Conservation (phyloP, 179 eudicot genomes). For the Sideroxylon spinosum region DNA sequence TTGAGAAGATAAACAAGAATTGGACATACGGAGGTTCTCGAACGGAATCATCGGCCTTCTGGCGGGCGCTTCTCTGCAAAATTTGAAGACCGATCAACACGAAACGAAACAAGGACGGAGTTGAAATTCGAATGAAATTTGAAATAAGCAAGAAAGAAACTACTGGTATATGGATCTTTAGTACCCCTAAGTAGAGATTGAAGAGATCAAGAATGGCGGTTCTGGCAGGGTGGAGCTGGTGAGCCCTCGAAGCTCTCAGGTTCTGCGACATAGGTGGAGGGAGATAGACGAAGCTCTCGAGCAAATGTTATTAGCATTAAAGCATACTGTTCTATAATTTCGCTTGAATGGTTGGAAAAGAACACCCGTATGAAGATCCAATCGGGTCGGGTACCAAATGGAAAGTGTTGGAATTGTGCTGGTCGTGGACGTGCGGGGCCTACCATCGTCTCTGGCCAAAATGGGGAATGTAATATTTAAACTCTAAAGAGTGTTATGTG, state of each 20-base stretch:
- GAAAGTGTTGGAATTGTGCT: no score
- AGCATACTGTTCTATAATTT: no score
- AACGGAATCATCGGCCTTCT: conserved; percentile 12
- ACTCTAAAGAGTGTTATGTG: no score
- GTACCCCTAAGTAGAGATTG: conserved; percentile 65
- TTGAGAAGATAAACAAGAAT: background rate
- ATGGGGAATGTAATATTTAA: no score
- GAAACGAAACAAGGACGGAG: background rate
- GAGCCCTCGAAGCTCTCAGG: conserved; percentile 49
- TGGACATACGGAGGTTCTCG: conserved; percentile 15
- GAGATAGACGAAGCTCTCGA: no score
- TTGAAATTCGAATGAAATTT: background rate
- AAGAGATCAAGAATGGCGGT: conserved; percentile 57
- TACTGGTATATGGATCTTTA: no score
- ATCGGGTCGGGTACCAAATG: no score
- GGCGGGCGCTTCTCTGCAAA: conserved; percentile 13
- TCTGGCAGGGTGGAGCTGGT: conserved; percentile 62
- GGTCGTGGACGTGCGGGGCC: no score
- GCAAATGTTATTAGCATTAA: no score
- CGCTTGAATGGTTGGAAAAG: no score
- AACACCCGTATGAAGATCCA: no score
- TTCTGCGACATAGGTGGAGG: conserved; percentile 36
- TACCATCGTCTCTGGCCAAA: no score
- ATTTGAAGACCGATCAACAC: background rate
- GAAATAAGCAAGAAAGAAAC: background rate